Evolutionary conservation across 2,329 filamentous ascomycete species (phyloP), one percentile per base, ranked within the genome.

Genomic region (Macrophomina tecta): DNA sequence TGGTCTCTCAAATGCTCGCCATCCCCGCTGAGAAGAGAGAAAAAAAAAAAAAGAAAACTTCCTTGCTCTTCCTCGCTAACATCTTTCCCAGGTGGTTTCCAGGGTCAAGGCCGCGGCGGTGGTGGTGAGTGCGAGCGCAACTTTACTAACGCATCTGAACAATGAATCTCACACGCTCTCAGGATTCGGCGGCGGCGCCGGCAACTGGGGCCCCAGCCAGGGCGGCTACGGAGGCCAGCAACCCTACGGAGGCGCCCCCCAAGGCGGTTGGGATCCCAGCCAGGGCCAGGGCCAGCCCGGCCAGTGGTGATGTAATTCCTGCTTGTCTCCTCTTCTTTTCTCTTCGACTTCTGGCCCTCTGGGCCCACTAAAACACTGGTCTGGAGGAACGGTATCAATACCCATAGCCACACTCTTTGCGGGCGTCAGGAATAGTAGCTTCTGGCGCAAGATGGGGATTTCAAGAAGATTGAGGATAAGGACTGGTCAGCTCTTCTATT

Each of bases 191-290:
- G 65, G 67, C 62, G 74, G 74, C 63, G 72, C 68, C 46, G 70
- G 71, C 40, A 70, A 70, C 55, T 74, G 73, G 72, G 75, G 75
- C 52, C 67, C 68, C 49, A 69, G 69, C 42, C 72, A 72, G 67
- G 76, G 74, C 65, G 77, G 78, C 68, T 75, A 74, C 36, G 63
- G 65, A 14, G 69, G 71, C 56, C 75, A 76, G 68, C 68, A 71
- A 66, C 71, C 71, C 45, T 73, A 76, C 38, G 76, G 75, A 51
- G 74, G 75, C 58, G 74, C 76, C 52, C 72, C 74, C 49, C 68
- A 64, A 30, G 51, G 51, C 8, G 45, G 68, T 46, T 68, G 69
- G 62, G 69, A 70, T 49, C 69, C 67, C 1, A 72, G 71, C 51
- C 72, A 72, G 36, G 67, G 61, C 64, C 74, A 76, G 52, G 73